Evolutionary conservation across 2,329 filamentous ascomycete genomes (phyloP).

Genomic region (Westerdykella aurantiaca): DNA sequence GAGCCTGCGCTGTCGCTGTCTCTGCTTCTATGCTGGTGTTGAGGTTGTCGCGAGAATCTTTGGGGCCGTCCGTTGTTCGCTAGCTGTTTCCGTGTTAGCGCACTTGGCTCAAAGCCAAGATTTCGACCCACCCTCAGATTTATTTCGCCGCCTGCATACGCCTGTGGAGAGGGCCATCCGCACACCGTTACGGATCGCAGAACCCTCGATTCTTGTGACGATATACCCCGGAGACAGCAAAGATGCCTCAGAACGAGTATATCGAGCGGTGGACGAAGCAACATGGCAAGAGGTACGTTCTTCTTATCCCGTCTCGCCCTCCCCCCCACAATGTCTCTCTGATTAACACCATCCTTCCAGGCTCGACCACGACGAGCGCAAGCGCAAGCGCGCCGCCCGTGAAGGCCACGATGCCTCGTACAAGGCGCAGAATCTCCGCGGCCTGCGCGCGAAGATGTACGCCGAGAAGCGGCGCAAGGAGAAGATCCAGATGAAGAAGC

Average conservation of each 20-base stretch:
- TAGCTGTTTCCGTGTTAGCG: neutral
- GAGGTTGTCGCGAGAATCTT: constrained; percentile 4
- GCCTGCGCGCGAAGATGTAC: constrained; percentile 86
- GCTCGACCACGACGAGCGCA: constrained; percentile 81
- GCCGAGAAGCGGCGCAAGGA: constrained; percentile 91
- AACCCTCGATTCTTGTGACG: constrained; percentile 2
- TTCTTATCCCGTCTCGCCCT: neutral
- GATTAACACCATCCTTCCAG: constrained; percentile 22
- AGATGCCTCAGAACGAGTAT: constrained; percentile 73
- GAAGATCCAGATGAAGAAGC: constrained; percentile 55
- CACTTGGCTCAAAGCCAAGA: constrained; percentile 6
- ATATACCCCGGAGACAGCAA: constrained; percentile 9
- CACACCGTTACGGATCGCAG: constrained; percentile 2
- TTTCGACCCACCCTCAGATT: constrained; percentile 5
- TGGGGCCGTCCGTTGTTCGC: constrained; percentile 1
- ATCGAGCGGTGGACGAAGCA: constrained; percentile 68
- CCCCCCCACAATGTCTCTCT: neutral
- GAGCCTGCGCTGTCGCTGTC: constrained; percentile 4
- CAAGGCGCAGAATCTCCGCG: constrained; percentile 88
- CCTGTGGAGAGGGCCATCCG: neutral
- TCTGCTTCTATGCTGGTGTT: constrained; percentile 7
- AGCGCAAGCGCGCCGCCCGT: constrained; percentile 79
- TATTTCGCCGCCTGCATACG: constrained; percentile 5
- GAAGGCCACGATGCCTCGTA: constrained; percentile 83
- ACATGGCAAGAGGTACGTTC: constrained; percentile 34